Evolutionary conservation across 2,329 filamentous ascomycete genomes (phyloP), one percentile per base, ranked within the genome.

Genomic region (Cercospora canescens): DNA sequence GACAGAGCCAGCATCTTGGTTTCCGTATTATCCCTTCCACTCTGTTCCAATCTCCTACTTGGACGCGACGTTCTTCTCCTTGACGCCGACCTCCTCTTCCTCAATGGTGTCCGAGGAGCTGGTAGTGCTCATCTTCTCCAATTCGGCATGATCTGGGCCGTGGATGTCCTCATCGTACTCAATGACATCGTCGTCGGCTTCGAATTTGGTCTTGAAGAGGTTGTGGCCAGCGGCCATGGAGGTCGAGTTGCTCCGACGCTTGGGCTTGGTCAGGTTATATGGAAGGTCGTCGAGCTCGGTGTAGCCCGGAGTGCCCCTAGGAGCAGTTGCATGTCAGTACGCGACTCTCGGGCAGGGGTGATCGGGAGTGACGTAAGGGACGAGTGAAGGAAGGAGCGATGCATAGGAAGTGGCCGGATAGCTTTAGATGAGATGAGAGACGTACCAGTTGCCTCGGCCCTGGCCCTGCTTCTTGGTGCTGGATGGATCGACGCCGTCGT

Each of bases 381-480:
- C 5, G 48, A 14, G 61, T 28, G 28, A 11, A 45, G 35, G 50
- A 50, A 48, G 37, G 39, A 14, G 28, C 35, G 28, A 26, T 54
- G 32, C 41, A 52, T 60, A 66, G 64, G 65, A 68, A 67, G 60
- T 48, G 48, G 57, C 54, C 55, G 64, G 60, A 63, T 55, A 60
- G 64, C 41, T 63, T 56, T 55, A 55, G 30, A 21, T 60, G 52
- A 60, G 57, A 12, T 30, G 21, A 39, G 45, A 41, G 64, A 75
- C 90, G 80, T 87, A 97, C 94, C 94, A 99, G 81, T 97, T 97
- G 77, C 91, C 93, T 81, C 92, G 94, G 73, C 94, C 94, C 72
- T 87, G 91, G 70, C 94, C 94, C 76, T 96, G 92, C 85, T 99
- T 99, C 89, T 99, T 99, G 78, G 91, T 90, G 85, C 96, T 95